These are phyloP conservation scores for Cytospora mali DNA, from an alignment of 2,329 filamentous ascomycete species.

Conservation along the genomic window DNA sequence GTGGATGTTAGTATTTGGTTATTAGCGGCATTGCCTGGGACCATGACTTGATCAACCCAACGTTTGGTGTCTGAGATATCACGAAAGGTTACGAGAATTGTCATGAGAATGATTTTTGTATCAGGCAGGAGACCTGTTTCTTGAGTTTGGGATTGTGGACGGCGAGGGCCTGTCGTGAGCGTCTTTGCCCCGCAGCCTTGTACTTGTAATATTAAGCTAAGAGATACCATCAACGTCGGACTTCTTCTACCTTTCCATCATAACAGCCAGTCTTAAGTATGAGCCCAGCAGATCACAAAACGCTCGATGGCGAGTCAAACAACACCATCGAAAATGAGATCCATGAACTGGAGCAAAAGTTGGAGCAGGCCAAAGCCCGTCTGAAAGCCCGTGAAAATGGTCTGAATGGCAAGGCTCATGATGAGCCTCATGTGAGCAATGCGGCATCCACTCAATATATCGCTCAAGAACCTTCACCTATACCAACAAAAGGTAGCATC, in stretches of 20 bases:
- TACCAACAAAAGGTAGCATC: neutral
- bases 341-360: slow-evolving; percentile 52
- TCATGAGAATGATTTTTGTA: neutral
- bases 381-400: slow-evolving; percentile 42
- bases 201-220: slow-evolving; percentile 19
- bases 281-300: neutral
- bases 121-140: slow-evolving; percentile 5
- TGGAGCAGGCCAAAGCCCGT: slow-evolving; percentile 48
- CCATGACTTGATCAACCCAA: slow-evolving; percentile 20
- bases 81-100: slow-evolving; percentile 9
- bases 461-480: neutral
- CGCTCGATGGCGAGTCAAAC: slow-evolving; percentile 5
- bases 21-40: slow-evolving; percentile 26
- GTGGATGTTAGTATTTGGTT: slow-evolving; percentile 16
- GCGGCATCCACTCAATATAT: neutral
- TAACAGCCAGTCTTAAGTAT: slow-evolving; percentile 8
- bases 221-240: slow-evolving; percentile 11
- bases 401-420: slow-evolving; percentile 28
- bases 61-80: slow-evolving; percentile 30
- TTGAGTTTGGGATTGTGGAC: slow-evolving; percentile 18
- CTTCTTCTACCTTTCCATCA: slow-evolving; percentile 1
- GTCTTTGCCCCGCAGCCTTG: slow-evolving; percentile 26
- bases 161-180: slow-evolving; percentile 12
- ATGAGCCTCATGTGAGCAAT: slow-evolving; percentile 10
- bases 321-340: slow-evolving; percentile 55